Percentiles rank a stretch among this genome's conserved stretches.
phyloP scores from a whole-genome alignment of 805 yeast genomes.

The Kregervanrija delftensis region DNA sequence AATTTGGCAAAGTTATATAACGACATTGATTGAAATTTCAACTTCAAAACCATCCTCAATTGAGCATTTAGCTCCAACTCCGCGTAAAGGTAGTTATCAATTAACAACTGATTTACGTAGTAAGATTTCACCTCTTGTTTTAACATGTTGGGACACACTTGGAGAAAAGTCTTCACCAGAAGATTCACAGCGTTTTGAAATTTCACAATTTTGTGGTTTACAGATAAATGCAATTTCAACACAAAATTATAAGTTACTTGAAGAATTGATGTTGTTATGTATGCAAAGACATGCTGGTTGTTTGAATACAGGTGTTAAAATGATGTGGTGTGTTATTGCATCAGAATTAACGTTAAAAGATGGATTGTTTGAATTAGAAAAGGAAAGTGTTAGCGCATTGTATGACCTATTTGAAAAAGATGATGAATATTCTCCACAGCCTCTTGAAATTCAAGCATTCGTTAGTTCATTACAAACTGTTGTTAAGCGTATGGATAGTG shows the following conservation, averaged over 20 bases:
- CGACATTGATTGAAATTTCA: slow-evolving; percentile 49
- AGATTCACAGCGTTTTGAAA: slow-evolving; percentile 50
- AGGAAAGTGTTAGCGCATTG: slow-evolving; percentile 55
- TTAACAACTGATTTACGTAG: slow-evolving; percentile 60
- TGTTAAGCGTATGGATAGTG: slow-evolving; percentile 48
- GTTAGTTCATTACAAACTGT: slow-evolving; percentile 39
- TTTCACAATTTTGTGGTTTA: slow-evolving; percentile 58
- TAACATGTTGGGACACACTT: slow-evolving; percentile 65
- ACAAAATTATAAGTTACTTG: slow-evolving; percentile 52
- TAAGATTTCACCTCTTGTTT: slow-evolving; percentile 47
- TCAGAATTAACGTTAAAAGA: slow-evolving; percentile 57
- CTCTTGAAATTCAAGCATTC: slow-evolving; percentile 47
- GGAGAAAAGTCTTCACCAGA: slow-evolving; percentile 57
- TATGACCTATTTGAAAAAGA: slow-evolving; percentile 57
- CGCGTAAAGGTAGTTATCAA: slow-evolving; percentile 60
- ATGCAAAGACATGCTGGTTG: slow-evolving; percentile 60
- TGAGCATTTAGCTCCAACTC: slow-evolving; percentile 65
- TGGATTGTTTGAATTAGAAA: slow-evolving; percentile 51
- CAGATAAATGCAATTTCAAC: slow-evolving; percentile 57
- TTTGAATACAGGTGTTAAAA: slow-evolving; percentile 53
- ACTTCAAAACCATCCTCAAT: slow-evolving; percentile 63
- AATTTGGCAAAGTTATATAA: slow-evolving; percentile 64
- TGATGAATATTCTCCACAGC: slow-evolving; percentile 45
- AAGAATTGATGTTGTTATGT: slow-evolving; percentile 59
- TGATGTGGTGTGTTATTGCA: slow-evolving; percentile 67